Conservation (phyloP, 306 rosid species). For the Vigna nakashimae region DNA sequence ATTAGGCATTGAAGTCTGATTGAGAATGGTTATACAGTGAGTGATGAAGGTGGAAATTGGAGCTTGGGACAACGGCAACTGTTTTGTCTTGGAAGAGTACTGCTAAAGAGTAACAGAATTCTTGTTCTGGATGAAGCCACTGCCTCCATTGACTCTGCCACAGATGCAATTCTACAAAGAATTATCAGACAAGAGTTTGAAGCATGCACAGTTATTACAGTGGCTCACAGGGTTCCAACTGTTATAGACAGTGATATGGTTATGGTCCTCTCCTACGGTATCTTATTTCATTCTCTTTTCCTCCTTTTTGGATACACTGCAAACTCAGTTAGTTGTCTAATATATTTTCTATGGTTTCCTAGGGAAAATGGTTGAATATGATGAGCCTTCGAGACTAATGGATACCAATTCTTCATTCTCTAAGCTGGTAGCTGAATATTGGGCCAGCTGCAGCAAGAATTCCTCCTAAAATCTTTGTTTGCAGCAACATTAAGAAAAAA, state of each 20-base stretch:
- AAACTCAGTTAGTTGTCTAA: neutral
- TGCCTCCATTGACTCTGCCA: no score
- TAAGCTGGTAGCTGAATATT: conserved; percentile 82
- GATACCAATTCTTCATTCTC: conserved; percentile 73
- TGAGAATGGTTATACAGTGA: no score
- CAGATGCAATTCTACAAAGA: no score
- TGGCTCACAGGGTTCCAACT: conserved; percentile 43
- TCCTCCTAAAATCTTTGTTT: conserved; percentile 25
- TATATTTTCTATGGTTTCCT: neutral
- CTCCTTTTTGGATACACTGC: neutral
- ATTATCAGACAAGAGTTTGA: no score
- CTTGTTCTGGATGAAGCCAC: no score
- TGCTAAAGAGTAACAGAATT: no score
- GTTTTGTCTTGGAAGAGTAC: no score
- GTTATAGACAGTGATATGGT: conserved; percentile 86
- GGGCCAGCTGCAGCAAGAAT: conserved; percentile 69
- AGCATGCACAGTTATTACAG: no score
- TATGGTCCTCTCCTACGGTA: conserved; percentile 86
- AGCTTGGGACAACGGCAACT: no score
- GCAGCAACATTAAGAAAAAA: neutral
- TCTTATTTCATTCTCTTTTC: neutral
- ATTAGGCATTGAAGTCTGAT: no score
- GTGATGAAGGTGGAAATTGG: no score
- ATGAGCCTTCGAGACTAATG: conserved; percentile 69
- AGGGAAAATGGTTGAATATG: conserved; percentile 81